Evolutionary conservation across 2,329 filamentous ascomycete species (phyloP).

Genomic region (Aquanectria penicillioides): DNA sequence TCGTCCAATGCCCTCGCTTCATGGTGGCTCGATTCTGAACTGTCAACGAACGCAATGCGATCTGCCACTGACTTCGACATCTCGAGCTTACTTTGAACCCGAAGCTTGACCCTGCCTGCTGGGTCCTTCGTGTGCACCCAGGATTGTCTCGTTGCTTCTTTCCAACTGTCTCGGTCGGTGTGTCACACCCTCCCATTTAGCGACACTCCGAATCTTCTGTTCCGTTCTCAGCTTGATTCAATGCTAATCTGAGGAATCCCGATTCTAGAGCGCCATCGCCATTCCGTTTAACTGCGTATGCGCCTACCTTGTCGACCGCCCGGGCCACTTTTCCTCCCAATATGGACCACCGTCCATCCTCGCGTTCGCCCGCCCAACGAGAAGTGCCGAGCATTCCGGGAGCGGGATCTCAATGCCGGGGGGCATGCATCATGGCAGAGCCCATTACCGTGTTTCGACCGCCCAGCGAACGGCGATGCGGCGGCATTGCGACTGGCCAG

Average conservation of each 20-base stretch:
- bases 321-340: neutral
- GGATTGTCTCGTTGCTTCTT: conserved; percentile 7
- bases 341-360: too few relatives aligned
- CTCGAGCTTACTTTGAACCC: neutral
- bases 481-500: conserved; percentile 11
- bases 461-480: neutral
- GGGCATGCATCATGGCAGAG: neutral
- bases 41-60: neutral
- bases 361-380: too few relatives aligned
- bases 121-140: conserved; percentile 6
- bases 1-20: neutral
- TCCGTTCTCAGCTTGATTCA: neutral
- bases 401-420: neutral
- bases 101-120: neutral
- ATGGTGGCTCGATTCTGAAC: neutral
- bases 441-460: neutral
- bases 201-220: neutral
- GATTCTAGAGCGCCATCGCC: neutral
- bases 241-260: neutral
- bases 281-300: neutral
- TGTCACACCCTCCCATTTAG: neutral
- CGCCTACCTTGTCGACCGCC: neutral
- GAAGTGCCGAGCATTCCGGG: conserved; percentile 12
- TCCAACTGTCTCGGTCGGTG: neutral
- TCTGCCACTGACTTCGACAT: neutral